These are phyloP conservation scores for Fusarium ambrosium DNA, from an alignment of 2,329 filamentous ascomycete species.

Conservation along the genomic window DNA sequence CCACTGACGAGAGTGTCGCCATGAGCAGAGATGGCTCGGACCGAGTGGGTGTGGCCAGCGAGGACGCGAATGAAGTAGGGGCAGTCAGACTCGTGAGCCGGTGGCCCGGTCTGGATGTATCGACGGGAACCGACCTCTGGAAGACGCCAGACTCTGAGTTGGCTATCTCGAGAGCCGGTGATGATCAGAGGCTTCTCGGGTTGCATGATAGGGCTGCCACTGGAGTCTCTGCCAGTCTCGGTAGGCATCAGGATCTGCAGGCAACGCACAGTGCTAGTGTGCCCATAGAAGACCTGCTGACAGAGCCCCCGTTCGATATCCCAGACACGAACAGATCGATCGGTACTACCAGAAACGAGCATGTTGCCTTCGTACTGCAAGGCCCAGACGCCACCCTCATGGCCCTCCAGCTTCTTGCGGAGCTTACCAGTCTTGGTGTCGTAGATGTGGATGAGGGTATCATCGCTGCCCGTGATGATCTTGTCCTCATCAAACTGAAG, in stretches of 20 bases:
- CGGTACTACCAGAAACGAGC: conserved; percentile 94
- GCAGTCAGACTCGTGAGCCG: conserved; percentile 82
- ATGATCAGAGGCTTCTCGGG: conserved; percentile 96
- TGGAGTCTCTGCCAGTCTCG: conserved; percentile 76
- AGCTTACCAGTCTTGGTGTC: conserved; percentile 94
- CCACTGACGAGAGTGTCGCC: conserved; percentile 97
- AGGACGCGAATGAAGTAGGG: conserved; percentile 94
- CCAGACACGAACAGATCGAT: conserved; percentile 99
- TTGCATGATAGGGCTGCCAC: conserved; percentile 86
- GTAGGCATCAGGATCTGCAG: conserved; percentile 93
- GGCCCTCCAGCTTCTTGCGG: conserved; percentile 86
- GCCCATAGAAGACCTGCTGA: conserved; percentile 96
- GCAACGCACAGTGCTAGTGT: conserved; percentile 96
- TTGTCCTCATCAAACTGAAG: conserved; percentile 98
- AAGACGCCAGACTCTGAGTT: conserved; percentile 92
- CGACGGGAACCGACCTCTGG: conserved; percentile 82
- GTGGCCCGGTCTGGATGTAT: conserved; percentile 84
- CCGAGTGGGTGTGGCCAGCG: conserved; percentile 89
- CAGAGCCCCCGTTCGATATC: conserved; percentile 94
- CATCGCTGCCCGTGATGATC: conserved; percentile 96
- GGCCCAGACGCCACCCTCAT: conserved; percentile 98
- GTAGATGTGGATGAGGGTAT: conserved; percentile 97
- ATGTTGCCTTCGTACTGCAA: conserved; percentile 96
- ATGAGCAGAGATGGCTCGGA: conserved; percentile 94
- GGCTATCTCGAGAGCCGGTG: conserved; percentile 95